Evolutionary conservation across 352 stramenopile species (phyloP).

Genomic region (Globisporangium sylvaticum): DNA sequence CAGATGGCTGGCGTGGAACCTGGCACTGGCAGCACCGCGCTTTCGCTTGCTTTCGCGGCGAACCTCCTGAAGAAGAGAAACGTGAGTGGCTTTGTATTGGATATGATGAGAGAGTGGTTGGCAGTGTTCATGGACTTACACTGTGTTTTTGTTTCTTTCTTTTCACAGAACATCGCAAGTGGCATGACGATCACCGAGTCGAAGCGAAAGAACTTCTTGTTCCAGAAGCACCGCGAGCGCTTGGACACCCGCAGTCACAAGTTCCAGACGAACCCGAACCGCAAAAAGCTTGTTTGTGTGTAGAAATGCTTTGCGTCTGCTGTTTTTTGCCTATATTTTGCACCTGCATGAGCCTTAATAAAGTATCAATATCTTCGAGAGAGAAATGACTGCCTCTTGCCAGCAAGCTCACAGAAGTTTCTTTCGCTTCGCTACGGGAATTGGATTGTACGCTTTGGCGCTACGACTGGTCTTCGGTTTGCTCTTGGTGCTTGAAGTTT

Average conservation of each 20-base stretch:
- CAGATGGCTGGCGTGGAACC: conserved; percentile 66
- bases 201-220: conserved; percentile 64
- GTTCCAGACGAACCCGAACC: conserved; percentile 81
- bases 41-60: conserved; percentile 77
- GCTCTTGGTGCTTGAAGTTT: not conserved
- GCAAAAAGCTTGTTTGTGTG: conserved; percentile 68
- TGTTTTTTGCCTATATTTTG: conserved; percentile 6
- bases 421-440: conserved; percentile 17
- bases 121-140: not conserved
- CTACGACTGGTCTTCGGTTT: not conserved
- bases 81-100: conserved; percentile 24
- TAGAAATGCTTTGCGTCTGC: conserved; percentile 31
- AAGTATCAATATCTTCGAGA: conserved; percentile 16
- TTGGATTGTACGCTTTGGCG: not conserved
- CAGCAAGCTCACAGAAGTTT: conserved; percentile 12
- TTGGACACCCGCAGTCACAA: conserved; percentile 84
- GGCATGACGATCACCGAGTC: conserved; percentile 70
- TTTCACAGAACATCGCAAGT: conserved; percentile 61
- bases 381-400: not conserved
- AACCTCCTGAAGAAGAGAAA: conserved; percentile 81
- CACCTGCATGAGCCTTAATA: conserved; percentile 6
- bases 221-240: conserved; percentile 76
- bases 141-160: conserved; percentile 5
- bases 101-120: not conserved
- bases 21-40: conserved; percentile 44